Base-by-base conservation (phyloP, 75 land plant genomes). In the Larix kaempferi region DNA sequence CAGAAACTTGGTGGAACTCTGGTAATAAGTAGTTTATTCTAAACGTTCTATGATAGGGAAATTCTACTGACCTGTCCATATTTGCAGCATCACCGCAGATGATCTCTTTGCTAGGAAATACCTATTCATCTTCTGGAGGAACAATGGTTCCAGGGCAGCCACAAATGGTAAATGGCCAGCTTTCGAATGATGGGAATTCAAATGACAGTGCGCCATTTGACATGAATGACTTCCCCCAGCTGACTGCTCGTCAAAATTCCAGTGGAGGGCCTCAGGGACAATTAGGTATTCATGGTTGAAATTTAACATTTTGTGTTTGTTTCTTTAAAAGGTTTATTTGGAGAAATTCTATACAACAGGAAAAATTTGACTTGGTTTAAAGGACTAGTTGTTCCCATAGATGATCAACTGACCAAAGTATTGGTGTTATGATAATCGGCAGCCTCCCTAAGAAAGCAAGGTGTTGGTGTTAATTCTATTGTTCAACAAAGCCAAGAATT, bases 401-500 rank as follows among this genome's bases (percentile, higher is more conserved):
- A 49, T 49, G 12, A 49, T 49, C 11, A 49, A 49, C 2, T 49
- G 54, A 49, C 54, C 54, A 10, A 49, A 49, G 12, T 49, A 49
- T 44, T 44, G 10, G 54, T 49, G 54, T 49, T 49, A 49, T 76
- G 61, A 57, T 54, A 26, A 15, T 66, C 61, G 77, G 76, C 85
- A 97, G 99, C 87, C 82, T 80, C 92, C 57, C 65, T 94, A 77
- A 76, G 92, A 77, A 97, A 94, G 80, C 99, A 97, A 81, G 93
- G 89, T 77, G 82, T 95, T 82, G 88, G 90, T 69, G 92, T 91
- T 61, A 92, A 90, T 84, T 85, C 99, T 59, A 87, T 97, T 72
- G 98, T 88, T 58, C 98, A 97, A 73, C 99, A 97, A 78, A 97
- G 86, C 78, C 99, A 97, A 80, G 99, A 92, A 78, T 97, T 97